Base-by-base conservation (phyloP, 139 green algal genomes). In the Diplosphaera chodatii region DNA sequence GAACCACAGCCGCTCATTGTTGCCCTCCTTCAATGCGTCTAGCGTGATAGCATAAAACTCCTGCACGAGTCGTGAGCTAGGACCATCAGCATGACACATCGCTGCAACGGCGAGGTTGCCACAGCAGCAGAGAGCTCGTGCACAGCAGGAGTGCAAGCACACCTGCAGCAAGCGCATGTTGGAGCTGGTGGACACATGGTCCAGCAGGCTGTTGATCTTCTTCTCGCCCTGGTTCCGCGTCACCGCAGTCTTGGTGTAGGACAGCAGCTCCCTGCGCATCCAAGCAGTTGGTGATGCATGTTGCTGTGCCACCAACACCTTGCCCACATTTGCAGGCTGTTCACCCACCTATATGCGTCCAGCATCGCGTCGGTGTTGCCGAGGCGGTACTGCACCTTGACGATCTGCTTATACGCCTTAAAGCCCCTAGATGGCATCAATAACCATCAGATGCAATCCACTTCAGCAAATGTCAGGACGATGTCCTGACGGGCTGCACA, bases 1-100 rank as follows among this genome's bases (percentile, higher is more conserved):
- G 86, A 99, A 99, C 93, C 93, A 98, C 55, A 99, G 84, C 34
- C 94, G 82, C 68, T 99, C 95, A 80, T 99, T 99, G 64, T 93
- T 92, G 23, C 83, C 79, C 67, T 91, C 86, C 69, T 94, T 87
- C 64, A 99, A 77, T 18, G 90, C 87, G 29, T 81, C 66, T 40
- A 99, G 84, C 28, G 95, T 99, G 16, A 84, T 90, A 67, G 93
- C 86, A 79, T 99, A 99, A 64, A 99, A 98, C 67, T 96, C 82
- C 85, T 96, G 83, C n/a, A n/a, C n/a, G n/a, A n/a, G n/a, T n/a
- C n/a, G n/a, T n/a, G n/a, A n/a, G n/a, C n/a, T n/a, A n/a, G n/a
- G n/a, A n/a, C n/a, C n/a, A n/a, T n/a, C n/a, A n/a, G n/a, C n/a
- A n/a, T n/a, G n/a, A n/a, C n/a, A n/a, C n/a, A n/a, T n/a, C n/a